Evolutionary conservation across 1,139 yeast species (phyloP).

Genomic region (Sugiyamaella castrensis): DNA sequence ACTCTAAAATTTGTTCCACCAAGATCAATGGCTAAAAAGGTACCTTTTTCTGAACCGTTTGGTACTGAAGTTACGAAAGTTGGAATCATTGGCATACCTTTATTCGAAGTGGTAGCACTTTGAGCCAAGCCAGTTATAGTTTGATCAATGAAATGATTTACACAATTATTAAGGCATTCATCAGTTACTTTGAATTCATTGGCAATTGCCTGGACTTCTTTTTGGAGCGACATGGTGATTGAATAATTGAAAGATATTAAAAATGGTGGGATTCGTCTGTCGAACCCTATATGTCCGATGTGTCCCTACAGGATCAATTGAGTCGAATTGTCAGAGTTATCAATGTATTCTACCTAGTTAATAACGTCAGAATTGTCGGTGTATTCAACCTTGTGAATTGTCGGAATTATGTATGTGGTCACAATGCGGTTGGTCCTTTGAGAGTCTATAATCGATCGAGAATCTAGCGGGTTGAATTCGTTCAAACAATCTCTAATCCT

Average conservation of each 20-base stretch:
- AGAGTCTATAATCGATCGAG: too few species aligned
- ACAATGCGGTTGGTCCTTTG: too few species aligned
- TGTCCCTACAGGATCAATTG: too few species aligned
- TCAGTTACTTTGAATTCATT: conserved; percentile 54
- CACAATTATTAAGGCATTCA: conserved; percentile 52
- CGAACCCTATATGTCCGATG: too few species aligned
- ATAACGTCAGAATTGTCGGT: too few species aligned
- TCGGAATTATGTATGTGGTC: too few species aligned
- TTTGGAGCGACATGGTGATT: conserved; percentile 8
- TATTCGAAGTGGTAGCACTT: conserved; percentile 37
- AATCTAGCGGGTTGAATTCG: too few species aligned
- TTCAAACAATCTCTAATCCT: too few species aligned
- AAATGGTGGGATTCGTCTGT: too few species aligned
- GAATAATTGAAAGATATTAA: neutral
- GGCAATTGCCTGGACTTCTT: conserved; percentile 49
- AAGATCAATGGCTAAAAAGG: conserved; percentile 74
- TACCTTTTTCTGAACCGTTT: conserved; percentile 77
- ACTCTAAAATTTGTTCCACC: conserved; percentile 91
- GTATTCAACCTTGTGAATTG: too few species aligned
- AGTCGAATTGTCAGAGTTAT: too few species aligned
- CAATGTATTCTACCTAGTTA: too few species aligned
- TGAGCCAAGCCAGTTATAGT: conserved; percentile 60
- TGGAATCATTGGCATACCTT: conserved; percentile 83
- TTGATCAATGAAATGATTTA: conserved; percentile 59
- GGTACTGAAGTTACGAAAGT: conserved; percentile 80